These are phyloP conservation scores for Entomortierella chlamydospora DNA, from an alignment of 192 early-diverging fungal species.

Conservation along the genomic window DNA sequence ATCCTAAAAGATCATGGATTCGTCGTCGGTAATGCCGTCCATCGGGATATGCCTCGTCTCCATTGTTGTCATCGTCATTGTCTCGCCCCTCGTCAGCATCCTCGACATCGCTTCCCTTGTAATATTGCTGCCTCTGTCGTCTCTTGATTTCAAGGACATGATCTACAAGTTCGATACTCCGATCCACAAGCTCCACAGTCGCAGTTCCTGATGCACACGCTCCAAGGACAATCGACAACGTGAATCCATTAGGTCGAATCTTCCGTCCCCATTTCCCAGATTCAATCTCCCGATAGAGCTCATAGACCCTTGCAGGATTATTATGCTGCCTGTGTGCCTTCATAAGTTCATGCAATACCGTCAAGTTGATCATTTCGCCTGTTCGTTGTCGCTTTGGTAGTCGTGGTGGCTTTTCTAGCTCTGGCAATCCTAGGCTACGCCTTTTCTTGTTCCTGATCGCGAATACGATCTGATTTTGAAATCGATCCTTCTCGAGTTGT, in stretches of 20 bases:
- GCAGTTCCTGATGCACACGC: constrained; percentile 25
- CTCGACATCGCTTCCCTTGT: not conserved
- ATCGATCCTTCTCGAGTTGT: not conserved
- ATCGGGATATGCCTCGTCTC: not conserved
- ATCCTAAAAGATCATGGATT: not conserved
- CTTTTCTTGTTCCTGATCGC: constrained; percentile 3
- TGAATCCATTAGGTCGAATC: constrained; percentile 32
- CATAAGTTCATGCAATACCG: constrained; percentile 43
- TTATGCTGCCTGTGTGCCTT: constrained; percentile 19
- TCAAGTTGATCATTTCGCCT: constrained; percentile 22
- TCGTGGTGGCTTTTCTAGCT: not conserved
- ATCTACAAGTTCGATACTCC: constrained; percentile 18
- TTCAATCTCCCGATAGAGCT: constrained; percentile 34
- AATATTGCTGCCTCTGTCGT: not conserved
- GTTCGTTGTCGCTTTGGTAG: constrained; percentile 3
- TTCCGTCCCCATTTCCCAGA: constrained; percentile 21
- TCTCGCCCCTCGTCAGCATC: constrained; percentile 3
- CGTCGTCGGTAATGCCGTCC: not conserved
- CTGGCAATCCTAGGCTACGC: not conserved
- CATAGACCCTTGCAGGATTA: constrained; percentile 15
- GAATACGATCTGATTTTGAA: not conserved
- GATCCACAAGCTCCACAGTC: constrained; percentile 10
- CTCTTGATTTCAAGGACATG: not conserved
- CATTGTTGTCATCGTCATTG: not conserved
- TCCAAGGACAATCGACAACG: constrained; percentile 41